A percentile compares a stretch with the other conserved stretches of the same genome.
Conservation (phyloP, 345 rosid species). For the Arabidopsis suecica region DNA sequence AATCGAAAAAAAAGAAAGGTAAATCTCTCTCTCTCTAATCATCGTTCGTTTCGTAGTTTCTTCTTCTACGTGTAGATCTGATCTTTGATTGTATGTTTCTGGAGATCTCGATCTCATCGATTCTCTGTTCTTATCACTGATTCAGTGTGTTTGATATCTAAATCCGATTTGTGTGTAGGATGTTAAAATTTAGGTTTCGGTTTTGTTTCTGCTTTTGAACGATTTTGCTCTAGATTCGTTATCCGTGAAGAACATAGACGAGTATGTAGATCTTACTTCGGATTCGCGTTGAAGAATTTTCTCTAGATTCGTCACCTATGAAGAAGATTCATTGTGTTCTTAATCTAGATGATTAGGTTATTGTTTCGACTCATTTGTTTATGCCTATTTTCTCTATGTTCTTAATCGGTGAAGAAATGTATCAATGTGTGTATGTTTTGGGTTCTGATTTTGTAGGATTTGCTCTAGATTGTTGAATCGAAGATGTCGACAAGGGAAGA, state of each 20-base stretch:
- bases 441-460: conserved; percentile 26
- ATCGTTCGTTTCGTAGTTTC: background rate
- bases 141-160: background rate
- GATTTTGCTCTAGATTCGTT: conserved; percentile 3
- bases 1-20: conserved; percentile 16
- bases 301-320: too few relatives aligned
- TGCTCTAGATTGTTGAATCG: conserved; percentile 30
- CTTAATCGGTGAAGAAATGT: too few relatives aligned
- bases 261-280: too few relatives aligned
- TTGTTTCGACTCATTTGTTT: too few relatives aligned
- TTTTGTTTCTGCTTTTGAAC: conserved; percentile 21
- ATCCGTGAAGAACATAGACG: too few relatives aligned
- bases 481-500: conserved; percentile 88
- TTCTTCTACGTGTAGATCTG: conserved; percentile 13
- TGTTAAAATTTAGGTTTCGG: background rate
- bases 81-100: background rate
- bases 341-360: too few relatives aligned
- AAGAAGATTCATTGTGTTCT: too few relatives aligned
- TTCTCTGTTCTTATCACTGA: conserved; percentile 13
- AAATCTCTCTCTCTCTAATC: conserved; percentile 14
- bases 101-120: conserved; percentile 11
- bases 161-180: conserved; percentile 8
- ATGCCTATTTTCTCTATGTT: too few relatives aligned
- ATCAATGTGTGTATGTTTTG: too few relatives aligned
- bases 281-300: too few relatives aligned